Percentiles rank a stretch among this genome's conserved stretches.
Evolutionary conservation across 2,329 filamentous ascomycete species (phyloP).

Genomic region (Trichophyton rubrum): DNA sequence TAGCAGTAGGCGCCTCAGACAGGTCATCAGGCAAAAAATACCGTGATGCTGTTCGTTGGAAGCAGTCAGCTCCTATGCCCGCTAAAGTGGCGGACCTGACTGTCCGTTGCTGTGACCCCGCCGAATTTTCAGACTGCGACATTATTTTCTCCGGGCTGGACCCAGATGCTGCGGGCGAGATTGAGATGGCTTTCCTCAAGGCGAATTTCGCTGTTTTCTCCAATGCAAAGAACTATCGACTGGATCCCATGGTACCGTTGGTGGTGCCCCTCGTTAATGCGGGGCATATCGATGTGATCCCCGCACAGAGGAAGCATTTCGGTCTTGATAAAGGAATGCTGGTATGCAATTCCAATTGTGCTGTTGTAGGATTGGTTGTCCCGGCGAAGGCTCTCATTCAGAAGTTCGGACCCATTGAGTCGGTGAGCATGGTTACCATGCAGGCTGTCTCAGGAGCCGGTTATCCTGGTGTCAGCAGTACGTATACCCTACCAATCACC

Average conservation of each 20-base stretch:
- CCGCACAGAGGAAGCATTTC: constrained; percentile 68
- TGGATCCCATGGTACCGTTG: constrained; percentile 77
- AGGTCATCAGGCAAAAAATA: constrained; percentile 89
- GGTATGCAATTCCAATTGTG: constrained; percentile 97
- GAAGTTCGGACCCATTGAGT: constrained; percentile 63
- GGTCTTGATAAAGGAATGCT: constrained; percentile 73
- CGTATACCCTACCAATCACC: background rate
- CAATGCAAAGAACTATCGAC: constrained; percentile 95
- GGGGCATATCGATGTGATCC: constrained; percentile 71
- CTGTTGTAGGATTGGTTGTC: constrained; percentile 89
- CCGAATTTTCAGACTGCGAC: constrained; percentile 79
- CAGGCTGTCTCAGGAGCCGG: constrained; percentile 90
- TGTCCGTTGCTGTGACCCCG: constrained; percentile 71
- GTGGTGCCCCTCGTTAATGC: constrained; percentile 94
- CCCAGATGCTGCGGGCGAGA: constrained; percentile 80
- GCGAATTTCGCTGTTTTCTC: constrained; percentile 87
- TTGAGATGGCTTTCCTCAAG: constrained; percentile 83
- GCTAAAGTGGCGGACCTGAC: constrained; percentile 63
- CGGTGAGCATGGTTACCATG: constrained; percentile 81
- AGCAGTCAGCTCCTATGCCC: constrained; percentile 75
- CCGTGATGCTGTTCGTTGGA: constrained; percentile 88
- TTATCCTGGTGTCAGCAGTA: constrained; percentile 41
- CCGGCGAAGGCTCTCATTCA: constrained; percentile 83
- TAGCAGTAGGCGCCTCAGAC: constrained; percentile 79
- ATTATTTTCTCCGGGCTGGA: constrained; percentile 88